These are phyloP conservation scores for Rhododendron mucronatum DNA, from an alignment of 148 eudicot genomes.

Conservation along the genomic window DNA sequence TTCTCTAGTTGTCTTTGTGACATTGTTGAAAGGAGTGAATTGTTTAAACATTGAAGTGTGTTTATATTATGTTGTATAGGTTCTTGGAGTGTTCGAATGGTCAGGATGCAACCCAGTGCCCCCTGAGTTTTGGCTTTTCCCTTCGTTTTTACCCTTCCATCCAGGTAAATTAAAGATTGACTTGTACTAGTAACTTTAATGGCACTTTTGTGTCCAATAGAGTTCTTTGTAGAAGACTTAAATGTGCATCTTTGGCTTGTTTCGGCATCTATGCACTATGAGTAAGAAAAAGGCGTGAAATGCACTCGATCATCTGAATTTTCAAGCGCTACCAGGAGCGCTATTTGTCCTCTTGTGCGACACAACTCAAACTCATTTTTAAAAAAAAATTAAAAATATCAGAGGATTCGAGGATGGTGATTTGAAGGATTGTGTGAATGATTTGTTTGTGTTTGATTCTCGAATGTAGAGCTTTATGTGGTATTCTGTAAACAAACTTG, in stretches of 20 bases:
- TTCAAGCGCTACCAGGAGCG: neutral
- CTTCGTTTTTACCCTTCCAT: neutral
- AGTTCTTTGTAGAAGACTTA: neutral
- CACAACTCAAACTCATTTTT: neutral
- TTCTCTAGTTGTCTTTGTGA: neutral
- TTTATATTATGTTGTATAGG: neutral
- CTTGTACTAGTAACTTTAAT: neutral
- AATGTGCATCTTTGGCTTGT: neutral
- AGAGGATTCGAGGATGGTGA: neutral
- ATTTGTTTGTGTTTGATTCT: neutral
- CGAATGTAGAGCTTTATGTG: neutral
- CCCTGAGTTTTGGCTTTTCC: constrained; percentile 16
- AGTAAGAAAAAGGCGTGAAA: neutral
- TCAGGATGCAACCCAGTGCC: constrained; percentile 17
- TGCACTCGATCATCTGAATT: neutral
- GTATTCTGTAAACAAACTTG: neutral
- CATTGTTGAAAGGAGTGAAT: neutral
- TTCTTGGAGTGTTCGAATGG: constrained; percentile 20
- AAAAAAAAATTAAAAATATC: too few relatives aligned
- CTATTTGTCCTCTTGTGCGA: neutral
- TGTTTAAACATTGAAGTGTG: neutral
- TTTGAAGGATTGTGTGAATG: neutral
- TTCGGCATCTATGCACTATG: neutral
- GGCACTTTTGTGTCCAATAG: neutral
- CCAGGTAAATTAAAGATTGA: constrained; percentile 6